Evolutionary conservation across 306 rosid species (phyloP), one percentile per base, ranked within the genome.

Genomic region (Corylus americana): DNA sequence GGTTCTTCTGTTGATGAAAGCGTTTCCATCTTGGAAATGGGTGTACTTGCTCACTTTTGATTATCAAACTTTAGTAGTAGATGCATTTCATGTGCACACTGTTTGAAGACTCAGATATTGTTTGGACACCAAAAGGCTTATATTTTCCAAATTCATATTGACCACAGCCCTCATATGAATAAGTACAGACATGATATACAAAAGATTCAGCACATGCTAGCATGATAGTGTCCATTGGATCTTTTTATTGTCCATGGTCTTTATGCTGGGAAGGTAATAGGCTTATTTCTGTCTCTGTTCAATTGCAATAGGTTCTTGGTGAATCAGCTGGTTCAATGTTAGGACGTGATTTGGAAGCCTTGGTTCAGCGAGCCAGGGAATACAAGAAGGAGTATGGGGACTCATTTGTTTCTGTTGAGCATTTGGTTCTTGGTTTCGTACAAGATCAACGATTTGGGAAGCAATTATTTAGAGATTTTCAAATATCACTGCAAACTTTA

Each of bases 311-410:
- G 99, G 97, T 95, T 79, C 79, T 93, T 51, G 97, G 98, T 74
- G 98, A 95, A 63, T 81, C 96, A 53, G 80, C 81, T 70, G 98
- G 99, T 22, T 83, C 99, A 63, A 89, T 96, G 93, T 80, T 96
- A 73, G 99, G 99, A 77, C 98, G 98, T 82, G 97, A 96, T 84
- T 89, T 95, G 91, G 99, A 95, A 84, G 99, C 89, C 68, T 82
- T 95, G 83, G 70, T 95, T 86, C 94, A 90, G 78, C 93, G 94
- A 87, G 93, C 98, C 68, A 93, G 98, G 83, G 98, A 90, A 44
- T 81, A 81, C 84, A 95, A 93, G 88, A 95, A 91, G 85, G 96
- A 91, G 75, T 93, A 91, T 83, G 96, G 94, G 59, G 99, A 95
- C 67, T 95, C 99, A 51, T 95, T 89, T 87, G 94, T 95, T 78